phyloP scores from a whole-genome alignment of 192 early-diverging fungal species.

The Coemansia sp. region DNA sequence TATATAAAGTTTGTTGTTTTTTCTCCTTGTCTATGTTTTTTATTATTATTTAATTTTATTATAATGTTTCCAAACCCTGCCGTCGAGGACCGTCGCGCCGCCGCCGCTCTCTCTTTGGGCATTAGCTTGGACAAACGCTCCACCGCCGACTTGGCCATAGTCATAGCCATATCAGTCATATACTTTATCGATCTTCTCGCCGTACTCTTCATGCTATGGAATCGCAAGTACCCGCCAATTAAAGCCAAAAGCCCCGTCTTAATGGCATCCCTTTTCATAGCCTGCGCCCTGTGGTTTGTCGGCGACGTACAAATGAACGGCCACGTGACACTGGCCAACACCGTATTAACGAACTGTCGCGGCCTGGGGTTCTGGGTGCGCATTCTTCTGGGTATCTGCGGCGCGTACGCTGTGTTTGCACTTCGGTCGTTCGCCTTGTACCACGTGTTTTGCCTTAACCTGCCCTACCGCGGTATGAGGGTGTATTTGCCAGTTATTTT shows the following conservation, averaged over 20 bases:
- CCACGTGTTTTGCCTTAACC: not conserved
- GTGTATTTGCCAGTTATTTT: not conserved
- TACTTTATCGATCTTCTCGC: conserved; percentile 36
- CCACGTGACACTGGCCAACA: conserved; percentile 32
- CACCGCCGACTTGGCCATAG: conserved; percentile 13
- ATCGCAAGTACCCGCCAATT: conserved; percentile 51
- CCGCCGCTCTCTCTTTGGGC: not conserved
- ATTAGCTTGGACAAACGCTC: conserved; percentile 26
- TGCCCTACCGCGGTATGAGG: not conserved
- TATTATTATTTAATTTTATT: not conserved
- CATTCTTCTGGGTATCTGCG: conserved; percentile 27
- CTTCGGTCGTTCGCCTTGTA: not conserved
- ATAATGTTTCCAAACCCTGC: conserved; percentile 15
- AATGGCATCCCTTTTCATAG: conserved; percentile 32
- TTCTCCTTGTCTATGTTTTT: not conserved
- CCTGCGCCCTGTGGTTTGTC: conserved; percentile 45
- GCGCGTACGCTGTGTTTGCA: conserved; percentile 31
- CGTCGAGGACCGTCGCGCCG: conserved; percentile 25
- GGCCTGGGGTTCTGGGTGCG: conserved; percentile 48
- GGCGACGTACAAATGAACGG: conserved; percentile 52
- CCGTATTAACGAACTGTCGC: conserved; percentile 24
- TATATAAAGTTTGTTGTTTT: not conserved
- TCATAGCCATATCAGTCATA: conserved; percentile 1
- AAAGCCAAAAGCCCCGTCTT: conserved; percentile 52
- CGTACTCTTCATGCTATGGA: conserved; percentile 31